These are phyloP conservation scores for Meira miltonrushii DNA, from an alignment of 1,284 basidiomycete species.

Conservation along the genomic window DNA sequence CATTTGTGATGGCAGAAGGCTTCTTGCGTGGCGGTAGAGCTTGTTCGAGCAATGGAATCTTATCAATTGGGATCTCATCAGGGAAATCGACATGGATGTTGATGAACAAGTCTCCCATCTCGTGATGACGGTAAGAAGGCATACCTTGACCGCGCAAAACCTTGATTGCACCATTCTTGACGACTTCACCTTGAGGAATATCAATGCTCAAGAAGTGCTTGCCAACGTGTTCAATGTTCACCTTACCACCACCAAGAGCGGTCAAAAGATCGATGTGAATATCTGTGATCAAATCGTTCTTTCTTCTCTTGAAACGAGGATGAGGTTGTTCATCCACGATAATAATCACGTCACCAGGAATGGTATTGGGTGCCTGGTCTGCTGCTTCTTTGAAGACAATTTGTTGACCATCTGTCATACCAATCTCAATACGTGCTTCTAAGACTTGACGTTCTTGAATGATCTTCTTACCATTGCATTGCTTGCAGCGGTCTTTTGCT, in stretches of 20 bases:
- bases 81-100: conserved; percentile 87
- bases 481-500: conserved; percentile 84
- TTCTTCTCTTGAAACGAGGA: conserved; percentile 82
- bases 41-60: conserved; percentile 72
- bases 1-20: conserved; percentile 66
- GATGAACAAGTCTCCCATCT: conserved; percentile 88
- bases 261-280: conserved; percentile 89
- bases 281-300: conserved; percentile 83
- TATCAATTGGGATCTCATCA: conserved; percentile 66
- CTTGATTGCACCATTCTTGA: conserved; percentile 81
- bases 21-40: conserved; percentile 77
- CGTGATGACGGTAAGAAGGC: conserved; percentile 97
- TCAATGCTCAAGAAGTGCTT: conserved; percentile 80
- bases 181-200: conserved; percentile 75
- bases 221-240: conserved; percentile 87
- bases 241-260: conserved; percentile 85
- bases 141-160: conserved; percentile 92
- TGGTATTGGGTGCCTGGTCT: conserved; percentile 84
- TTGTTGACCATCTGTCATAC: conserved; percentile 96
- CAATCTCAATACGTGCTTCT: conserved; percentile 99
- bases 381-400: conserved; percentile 92
- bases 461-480: conserved; percentile 94
- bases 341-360: conserved; percentile 94
- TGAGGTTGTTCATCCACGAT: conserved; percentile 95
- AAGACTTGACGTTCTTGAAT: conserved; percentile 91